A percentile compares a stretch with the other conserved stretches of the same genome.
Conservation (phyloP, 352 stramenopile species). For the Globisporangium megalacanthum region DNA sequence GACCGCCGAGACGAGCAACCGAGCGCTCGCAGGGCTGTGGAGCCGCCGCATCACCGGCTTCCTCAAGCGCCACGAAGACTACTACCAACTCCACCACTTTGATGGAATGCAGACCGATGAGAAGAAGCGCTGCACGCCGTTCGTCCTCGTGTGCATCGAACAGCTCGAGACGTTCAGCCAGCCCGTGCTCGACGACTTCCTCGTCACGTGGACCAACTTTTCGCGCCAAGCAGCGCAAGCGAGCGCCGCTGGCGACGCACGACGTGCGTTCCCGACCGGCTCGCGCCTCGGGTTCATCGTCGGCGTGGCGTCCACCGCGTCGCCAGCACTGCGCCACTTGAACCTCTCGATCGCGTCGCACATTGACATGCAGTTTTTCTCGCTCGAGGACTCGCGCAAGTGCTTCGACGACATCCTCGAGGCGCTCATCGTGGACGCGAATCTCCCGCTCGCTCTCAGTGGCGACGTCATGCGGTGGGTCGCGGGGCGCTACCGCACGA, state of each 20-base stretch:
- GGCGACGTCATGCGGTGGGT: constrained; percentile 47
- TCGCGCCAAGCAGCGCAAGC: constrained; percentile 6
- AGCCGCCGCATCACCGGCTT: constrained; percentile 15
- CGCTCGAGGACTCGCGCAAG: constrained; percentile 68
- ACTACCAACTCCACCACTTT: constrained; percentile 28
- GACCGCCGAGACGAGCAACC: neutral
- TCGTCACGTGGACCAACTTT: constrained; percentile 68
- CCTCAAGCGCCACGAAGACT: constrained; percentile 24
- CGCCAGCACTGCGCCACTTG: constrained; percentile 57
- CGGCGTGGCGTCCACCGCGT: constrained; percentile 61
- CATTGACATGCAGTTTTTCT: constrained; percentile 75
- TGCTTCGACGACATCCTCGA: constrained; percentile 76
- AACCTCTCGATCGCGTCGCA: constrained; percentile 41
- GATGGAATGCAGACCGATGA: constrained; percentile 1
- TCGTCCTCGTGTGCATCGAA: constrained; percentile 69
- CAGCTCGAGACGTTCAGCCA: constrained; percentile 62
- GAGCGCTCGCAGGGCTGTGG: constrained; percentile 13
- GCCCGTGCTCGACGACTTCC: constrained; percentile 56
- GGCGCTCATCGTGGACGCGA: constrained; percentile 53
- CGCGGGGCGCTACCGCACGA: constrained; percentile 35
- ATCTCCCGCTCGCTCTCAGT: constrained; percentile 47
- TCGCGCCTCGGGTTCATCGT: constrained; percentile 53
- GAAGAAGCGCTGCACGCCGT: constrained; percentile 22
- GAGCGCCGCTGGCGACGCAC: neutral
- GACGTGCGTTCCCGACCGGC: neutral